A percentile compares a stretch with the other conserved stretches of the same genome.
phyloP scores from a whole-genome alignment of 345 rosid genomes.

The Bretschneidera sinensis region DNA sequence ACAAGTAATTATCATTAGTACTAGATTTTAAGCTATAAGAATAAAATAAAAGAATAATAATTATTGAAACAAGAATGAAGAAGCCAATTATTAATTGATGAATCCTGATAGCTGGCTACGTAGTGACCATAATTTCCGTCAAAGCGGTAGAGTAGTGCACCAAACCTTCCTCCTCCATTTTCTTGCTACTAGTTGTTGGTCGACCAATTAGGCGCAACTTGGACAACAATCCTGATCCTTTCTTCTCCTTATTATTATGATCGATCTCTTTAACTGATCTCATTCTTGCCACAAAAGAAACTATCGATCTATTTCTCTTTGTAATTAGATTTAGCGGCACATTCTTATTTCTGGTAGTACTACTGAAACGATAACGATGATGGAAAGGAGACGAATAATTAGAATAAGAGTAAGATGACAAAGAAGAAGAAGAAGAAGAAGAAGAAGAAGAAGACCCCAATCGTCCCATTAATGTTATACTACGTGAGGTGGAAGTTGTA shows the following conservation, averaged over 20 bases:
- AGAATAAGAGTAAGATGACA: constrained; percentile 31
- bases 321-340: too few relatives aligned
- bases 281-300: constrained; percentile 20
- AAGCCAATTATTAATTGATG: too few relatives aligned
- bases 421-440: too few relatives aligned
- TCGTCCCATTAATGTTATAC: background rate
- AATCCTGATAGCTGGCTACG: too few relatives aligned
- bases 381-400: constrained; percentile 32
- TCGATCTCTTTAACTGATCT: constrained; percentile 6
- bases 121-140: too few relatives aligned
- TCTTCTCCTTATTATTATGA: constrained; percentile 20
- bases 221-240: constrained; percentile 39
- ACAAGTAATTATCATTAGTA: too few relatives aligned
- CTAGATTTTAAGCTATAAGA: too few relatives aligned
- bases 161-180: too few relatives aligned
- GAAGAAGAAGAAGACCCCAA: constrained; percentile 18
- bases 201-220: constrained; percentile 31
- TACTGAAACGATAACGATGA: constrained; percentile 4
- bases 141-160: too few relatives aligned
- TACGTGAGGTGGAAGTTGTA: constrained; percentile 2
- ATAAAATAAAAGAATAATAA: too few relatives aligned
- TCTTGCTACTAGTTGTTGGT: too few relatives aligned
- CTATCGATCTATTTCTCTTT: constrained; percentile 50
- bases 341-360: constrained; percentile 10
- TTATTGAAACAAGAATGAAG: too few relatives aligned